Conservation (phyloP, 31 red algal species). For the Odonthalia washingtoniensis region DNA sequence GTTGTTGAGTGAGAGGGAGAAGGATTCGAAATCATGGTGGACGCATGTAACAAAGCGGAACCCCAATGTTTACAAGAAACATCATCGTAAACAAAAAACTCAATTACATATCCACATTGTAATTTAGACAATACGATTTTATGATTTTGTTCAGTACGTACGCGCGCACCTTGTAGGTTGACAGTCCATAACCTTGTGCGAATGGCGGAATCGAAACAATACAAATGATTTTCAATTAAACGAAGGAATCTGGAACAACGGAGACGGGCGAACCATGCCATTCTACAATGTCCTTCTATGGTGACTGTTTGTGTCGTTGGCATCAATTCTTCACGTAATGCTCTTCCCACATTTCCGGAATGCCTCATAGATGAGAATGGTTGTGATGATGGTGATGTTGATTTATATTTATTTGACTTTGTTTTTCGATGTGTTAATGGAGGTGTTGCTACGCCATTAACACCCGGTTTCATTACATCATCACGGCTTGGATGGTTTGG, state of each 20-base stretch:
- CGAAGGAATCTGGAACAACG: neutral
- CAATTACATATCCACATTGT: constrained; percentile 4
- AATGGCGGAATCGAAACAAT: constrained; percentile 19
- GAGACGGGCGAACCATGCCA: constrained; percentile 7
- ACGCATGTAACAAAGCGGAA: neutral
- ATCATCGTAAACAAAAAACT: constrained; percentile 14
- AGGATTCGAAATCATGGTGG: neutral
- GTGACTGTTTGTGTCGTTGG: neutral
- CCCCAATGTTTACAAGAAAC: constrained; percentile 1
- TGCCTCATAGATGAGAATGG: neutral
- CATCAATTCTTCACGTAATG: neutral
- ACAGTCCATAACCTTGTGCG: constrained; percentile 1
- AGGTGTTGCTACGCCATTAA: neutral
- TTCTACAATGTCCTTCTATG: neutral
- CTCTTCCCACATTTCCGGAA: neutral
- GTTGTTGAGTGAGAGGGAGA: neutral
- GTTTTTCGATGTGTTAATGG: neutral
- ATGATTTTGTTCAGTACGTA: neutral
- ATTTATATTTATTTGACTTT: neutral
- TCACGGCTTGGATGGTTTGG: neutral
- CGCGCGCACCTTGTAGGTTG: neutral
- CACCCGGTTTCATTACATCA: neutral
- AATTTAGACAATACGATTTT: constrained; percentile 15
- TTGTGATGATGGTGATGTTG: neutral
- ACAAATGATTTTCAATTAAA: neutral